These are phyloP conservation scores for Clavariopsis aquatica DNA, from an alignment of 495 filamentous ascomycete species.

Conservation along the genomic window DNA sequence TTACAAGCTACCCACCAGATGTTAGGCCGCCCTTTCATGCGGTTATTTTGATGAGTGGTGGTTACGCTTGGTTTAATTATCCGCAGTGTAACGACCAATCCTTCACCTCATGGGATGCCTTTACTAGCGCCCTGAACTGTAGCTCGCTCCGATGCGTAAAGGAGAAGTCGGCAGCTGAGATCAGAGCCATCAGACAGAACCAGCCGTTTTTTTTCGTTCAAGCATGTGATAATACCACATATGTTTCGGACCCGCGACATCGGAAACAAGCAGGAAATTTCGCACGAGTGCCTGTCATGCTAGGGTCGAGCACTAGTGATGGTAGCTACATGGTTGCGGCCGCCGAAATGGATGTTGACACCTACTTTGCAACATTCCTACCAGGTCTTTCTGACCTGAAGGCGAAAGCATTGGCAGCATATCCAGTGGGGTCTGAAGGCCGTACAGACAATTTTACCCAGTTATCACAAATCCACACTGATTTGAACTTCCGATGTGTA, in stretches of 20 bases:
- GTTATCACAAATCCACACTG: conserved; percentile 31
- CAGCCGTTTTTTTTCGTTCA: conserved; percentile 12
- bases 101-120: not conserved
- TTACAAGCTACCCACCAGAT: conserved; percentile 2
- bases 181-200: conserved; percentile 34
- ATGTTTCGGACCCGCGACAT: conserved; percentile 24
- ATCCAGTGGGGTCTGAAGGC: not conserved
- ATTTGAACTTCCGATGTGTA: conserved; percentile 15
- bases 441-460: conserved; percentile 1
- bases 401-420: not conserved
- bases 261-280: conserved; percentile 24
- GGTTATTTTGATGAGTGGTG: conserved; percentile 4
- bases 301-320: conserved; percentile 38
- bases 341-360: not conserved
- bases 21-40: not conserved
- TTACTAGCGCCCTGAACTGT: not conserved
- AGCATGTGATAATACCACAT: conserved; percentile 37
- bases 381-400: conserved; percentile 1
- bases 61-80: not conserved
- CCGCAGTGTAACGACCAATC: not conserved
- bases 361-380: not conserved
- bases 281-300: conserved; percentile 36
- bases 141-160: conserved; percentile 29
- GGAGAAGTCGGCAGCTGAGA: conserved; percentile 16
- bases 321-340: conserved; percentile 23